Base-by-base conservation (phyloP, 306 rosid genomes). In the Purshia tridentata region DNA sequence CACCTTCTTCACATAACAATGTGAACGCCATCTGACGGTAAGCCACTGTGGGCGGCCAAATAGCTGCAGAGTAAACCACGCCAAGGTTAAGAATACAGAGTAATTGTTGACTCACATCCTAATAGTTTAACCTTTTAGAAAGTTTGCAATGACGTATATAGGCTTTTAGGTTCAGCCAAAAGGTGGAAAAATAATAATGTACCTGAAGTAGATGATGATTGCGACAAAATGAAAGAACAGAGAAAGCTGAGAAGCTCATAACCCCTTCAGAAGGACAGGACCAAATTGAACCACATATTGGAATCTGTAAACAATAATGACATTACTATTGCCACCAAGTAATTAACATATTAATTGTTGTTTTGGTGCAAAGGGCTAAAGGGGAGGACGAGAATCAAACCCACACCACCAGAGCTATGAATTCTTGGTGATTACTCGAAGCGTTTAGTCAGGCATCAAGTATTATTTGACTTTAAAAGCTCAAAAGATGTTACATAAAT, bases 41-140 rank as follows among this genome's bases (percentile, higher is more conserved):
- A 91, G 88, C 98, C 98, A 94, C 49, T 94, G 96, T 55, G 98
- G 98, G 62, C 95, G 91, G 48, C 89, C 92, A 78, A 91, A 85
- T 78, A 94, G 81, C 98, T 94, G 81, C 49, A 78, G 20, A 71
- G 60, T 61, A 72, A 75, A 72, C n/a, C 67, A 72, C 40, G 64
- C 6, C 18, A 42, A 72, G 60, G 23, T 47, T 22, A 61, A 42
- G 35, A 46, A 39, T 6, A 14, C 6, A 29, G 4, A 16, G 6
- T 15, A 62, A 6, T 40, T 62, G 29, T 62, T 40, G 3, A 29
- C 55, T 46, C 56, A 39, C 29, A 19, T 15, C 14, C 6, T 41
- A 8, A 7, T 23, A 35, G 16, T 44, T 44, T 44, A 6, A 9
- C 47, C 9, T 44, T 9, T 44, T 9, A 6, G 47, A 5, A 44